A percentile compares a stretch with the other conserved stretches of the same genome.
Evolutionary conservation across 2,329 filamentous ascomycete genomes (phyloP).

Genomic region (Fusarium nygamai): DNA sequence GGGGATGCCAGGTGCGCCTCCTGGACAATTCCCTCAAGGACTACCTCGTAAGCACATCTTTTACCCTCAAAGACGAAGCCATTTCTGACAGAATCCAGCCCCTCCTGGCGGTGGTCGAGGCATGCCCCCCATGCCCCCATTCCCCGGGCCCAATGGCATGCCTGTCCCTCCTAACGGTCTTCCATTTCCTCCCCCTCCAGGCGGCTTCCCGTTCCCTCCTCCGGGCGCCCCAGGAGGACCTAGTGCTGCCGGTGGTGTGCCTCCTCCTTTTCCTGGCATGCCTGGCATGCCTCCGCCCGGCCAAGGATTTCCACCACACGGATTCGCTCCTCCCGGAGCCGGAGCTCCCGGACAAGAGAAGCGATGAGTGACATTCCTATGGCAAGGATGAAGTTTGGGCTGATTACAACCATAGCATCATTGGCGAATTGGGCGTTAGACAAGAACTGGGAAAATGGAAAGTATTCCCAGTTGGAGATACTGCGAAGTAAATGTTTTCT

Average conservation of each 20-base stretch:
- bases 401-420: conserved; percentile 39
- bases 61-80: not conserved
- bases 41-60: conserved; percentile 62
- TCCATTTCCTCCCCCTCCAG: conserved; percentile 46
- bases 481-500: not conserved
- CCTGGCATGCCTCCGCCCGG: conserved; percentile 53
- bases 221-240: conserved; percentile 45
- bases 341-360: conserved; percentile 53
- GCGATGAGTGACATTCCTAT: conserved; percentile 44
- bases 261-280: conserved; percentile 47
- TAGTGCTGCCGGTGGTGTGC: conserved; percentile 41
- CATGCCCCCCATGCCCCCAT: conserved; percentile 56
- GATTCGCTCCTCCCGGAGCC: conserved; percentile 49
- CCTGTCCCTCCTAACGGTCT: conserved; percentile 54
- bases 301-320: conserved; percentile 55
- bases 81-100: conserved; percentile 42
- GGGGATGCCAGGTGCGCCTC: conserved; percentile 56
- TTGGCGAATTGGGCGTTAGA: conserved; percentile 49
- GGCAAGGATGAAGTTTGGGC: conserved; percentile 14
- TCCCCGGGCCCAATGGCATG: conserved; percentile 57
- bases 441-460: conserved; percentile 24
- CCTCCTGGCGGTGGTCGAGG: conserved; percentile 65
- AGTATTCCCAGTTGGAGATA: conserved; percentile 7
- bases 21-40: conserved; percentile 53
- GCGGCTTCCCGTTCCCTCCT: conserved; percentile 51